Conservation (phyloP, 192 early-diverging fungal genomes). For the Phycomyces nitens region DNA sequence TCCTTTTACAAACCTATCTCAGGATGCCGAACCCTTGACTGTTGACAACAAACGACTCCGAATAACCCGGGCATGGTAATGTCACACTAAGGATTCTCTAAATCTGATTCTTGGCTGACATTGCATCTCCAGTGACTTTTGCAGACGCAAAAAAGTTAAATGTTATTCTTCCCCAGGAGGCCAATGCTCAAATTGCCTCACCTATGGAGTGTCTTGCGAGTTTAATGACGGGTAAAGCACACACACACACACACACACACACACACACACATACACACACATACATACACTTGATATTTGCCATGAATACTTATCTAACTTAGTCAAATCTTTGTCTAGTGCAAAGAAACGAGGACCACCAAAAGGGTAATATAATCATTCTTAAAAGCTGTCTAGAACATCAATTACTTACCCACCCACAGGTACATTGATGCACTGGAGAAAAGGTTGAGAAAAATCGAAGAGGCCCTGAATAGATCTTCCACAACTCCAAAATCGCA, state of each 20-base stretch:
- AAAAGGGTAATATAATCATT: conserved; percentile 9
- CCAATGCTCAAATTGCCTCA: conserved; percentile 26
- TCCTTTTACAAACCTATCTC: no score
- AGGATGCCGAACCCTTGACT: no score
- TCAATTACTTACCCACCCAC: no score
- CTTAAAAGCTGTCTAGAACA: no score
- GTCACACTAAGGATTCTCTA: no score
- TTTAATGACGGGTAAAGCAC: conserved; percentile 38
- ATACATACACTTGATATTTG: no score
- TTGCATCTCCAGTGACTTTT: conserved; percentile 24
- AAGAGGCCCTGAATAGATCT: not conserved
- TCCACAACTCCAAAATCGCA: not conserved
- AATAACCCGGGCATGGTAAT: conserved; percentile 21
- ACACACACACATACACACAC: no score
- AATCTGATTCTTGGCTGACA: no score
- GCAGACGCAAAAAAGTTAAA: conserved; percentile 35
- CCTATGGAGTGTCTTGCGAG: conserved; percentile 23
- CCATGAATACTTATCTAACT: not conserved
- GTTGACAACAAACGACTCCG: not conserved
- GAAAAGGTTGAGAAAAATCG: conserved; percentile 16
- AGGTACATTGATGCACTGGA: conserved; percentile 21
- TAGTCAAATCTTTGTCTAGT: not conserved
- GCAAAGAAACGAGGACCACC: conserved; percentile 20
- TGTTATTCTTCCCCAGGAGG: conserved; percentile 26
- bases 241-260: no score